Evolutionary conservation across 106 monocot species (phyloP).

Genomic region (Allium fistulosum): DNA sequence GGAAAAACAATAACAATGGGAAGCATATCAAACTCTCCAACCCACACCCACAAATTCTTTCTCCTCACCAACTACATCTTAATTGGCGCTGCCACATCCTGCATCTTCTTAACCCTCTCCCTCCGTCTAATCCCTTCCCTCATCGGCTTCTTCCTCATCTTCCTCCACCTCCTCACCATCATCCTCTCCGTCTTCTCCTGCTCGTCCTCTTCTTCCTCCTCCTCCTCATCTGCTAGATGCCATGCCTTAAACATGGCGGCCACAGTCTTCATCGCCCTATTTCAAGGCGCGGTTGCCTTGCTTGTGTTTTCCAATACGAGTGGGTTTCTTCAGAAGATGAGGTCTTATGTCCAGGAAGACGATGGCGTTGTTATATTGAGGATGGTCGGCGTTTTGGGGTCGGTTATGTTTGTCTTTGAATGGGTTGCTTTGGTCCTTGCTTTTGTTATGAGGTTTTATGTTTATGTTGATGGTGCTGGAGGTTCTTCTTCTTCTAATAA

Average conservation of each 20-base stretch:
- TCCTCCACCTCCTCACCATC: constrained; percentile 32
- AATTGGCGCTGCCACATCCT: constrained; percentile 60
- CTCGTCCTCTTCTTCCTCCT: constrained; percentile 27
- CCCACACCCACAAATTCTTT: constrained; percentile 60
- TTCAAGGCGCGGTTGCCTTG: constrained; percentile 56
- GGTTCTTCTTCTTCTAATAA: neutral
- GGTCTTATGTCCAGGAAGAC: constrained; percentile 49
- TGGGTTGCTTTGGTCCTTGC: constrained; percentile 50
- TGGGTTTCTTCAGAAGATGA: constrained; percentile 30
- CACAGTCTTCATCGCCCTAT: constrained; percentile 61
- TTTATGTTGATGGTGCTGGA: constrained; percentile 23
- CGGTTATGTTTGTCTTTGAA: constrained; percentile 44
- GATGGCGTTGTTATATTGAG: constrained; percentile 49
- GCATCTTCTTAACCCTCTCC: constrained; percentile 73
- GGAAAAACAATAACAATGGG: neutral
- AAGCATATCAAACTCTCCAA: neutral
- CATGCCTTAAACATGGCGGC: constrained; percentile 58
- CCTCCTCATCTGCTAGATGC: constrained; percentile 20
- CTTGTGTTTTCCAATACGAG: constrained; percentile 46
- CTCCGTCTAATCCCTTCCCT: constrained; percentile 64
- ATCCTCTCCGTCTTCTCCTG: constrained; percentile 37
- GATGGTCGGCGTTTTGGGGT: constrained; percentile 49
- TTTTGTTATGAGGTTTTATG: constrained; percentile 50
- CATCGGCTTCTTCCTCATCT: constrained; percentile 54
- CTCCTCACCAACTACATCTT: constrained; percentile 68